phyloP scores from a whole-genome alignment of 2,329 filamentous ascomycete species.

The Botrytis fabae region DNA sequence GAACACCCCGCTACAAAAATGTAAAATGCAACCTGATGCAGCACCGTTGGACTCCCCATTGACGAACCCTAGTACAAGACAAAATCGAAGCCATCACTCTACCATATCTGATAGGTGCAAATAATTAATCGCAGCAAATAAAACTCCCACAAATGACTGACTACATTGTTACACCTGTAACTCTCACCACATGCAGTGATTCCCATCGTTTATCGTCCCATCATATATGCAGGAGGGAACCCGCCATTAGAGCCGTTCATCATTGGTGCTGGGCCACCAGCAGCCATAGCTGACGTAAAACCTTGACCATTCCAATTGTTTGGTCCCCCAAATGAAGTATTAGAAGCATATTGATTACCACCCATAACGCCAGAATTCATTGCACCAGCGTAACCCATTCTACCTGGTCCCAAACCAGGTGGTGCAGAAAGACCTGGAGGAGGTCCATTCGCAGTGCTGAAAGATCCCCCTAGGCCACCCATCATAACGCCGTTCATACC shows the following conservation, averaged over 20 bases:
- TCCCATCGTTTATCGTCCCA: slow-evolving; percentile 39
- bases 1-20: slow-evolving; percentile 39
- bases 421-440: slow-evolving; percentile 79
- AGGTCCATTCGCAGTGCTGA: slow-evolving; percentile 57
- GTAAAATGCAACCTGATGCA: slow-evolving; percentile 37
- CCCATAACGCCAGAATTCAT: slow-evolving; percentile 34
- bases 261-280: slow-evolving; percentile 37
- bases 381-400: slow-evolving; percentile 34
- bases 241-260: slow-evolving; percentile 37
- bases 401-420: slow-evolving; percentile 60
- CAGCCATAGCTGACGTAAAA: slow-evolving; percentile 38
- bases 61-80: slow-evolving; percentile 33
- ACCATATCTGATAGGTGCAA: slow-evolving; percentile 14
- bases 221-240: slow-evolving; percentile 42
- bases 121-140: slow-evolving; percentile 24
- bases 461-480: slow-evolving; percentile 38
- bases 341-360: slow-evolving; percentile 33
- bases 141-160: slow-evolving; percentile 27
- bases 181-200: slow-evolving; percentile 13
- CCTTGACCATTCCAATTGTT: slow-evolving; percentile 38
- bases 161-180: not conserved
- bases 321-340: slow-evolving; percentile 32
- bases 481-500: slow-evolving; percentile 61
- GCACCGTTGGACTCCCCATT: slow-evolving; percentile 34
- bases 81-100: slow-evolving; percentile 27